Conservation (phyloP, 116 monocot species). For the Posidonia oceanica region DNA sequence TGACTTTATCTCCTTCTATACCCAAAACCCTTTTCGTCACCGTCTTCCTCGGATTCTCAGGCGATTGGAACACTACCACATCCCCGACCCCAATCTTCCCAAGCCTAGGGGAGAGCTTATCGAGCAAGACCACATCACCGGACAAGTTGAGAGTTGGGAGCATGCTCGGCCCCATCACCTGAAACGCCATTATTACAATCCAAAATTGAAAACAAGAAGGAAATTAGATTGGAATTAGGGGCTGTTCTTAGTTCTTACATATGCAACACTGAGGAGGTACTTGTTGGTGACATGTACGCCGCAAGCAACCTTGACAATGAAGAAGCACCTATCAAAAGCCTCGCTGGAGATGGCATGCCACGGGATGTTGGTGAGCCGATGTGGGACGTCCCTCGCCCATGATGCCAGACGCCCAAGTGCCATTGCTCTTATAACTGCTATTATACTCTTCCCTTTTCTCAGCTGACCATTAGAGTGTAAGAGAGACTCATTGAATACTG, state of each 20-base stretch:
- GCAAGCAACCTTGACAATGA: constrained; percentile 50
- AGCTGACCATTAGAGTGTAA: no score
- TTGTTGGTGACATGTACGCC: constrained; percentile 45
- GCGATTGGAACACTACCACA: constrained; percentile 52
- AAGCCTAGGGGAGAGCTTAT: constrained; percentile 28
- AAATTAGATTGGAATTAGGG: not conserved
- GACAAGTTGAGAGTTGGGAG: constrained; percentile 64
- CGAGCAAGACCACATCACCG: constrained; percentile 67
- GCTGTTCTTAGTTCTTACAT: constrained; percentile 14
- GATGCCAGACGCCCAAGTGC: not conserved
- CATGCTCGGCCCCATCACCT: constrained; percentile 84
- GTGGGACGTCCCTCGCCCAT: constrained; percentile 10
- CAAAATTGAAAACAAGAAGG: not conserved
- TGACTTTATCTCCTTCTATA: constrained; percentile 62
- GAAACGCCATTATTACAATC: not conserved
- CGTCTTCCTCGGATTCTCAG: constrained; percentile 57
- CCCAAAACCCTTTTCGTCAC: constrained; percentile 67
- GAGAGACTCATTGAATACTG: no score
- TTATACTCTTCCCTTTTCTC: no score
- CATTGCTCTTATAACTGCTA: not conserved
- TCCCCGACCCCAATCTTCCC: constrained; percentile 41
- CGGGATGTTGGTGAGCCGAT: constrained; percentile 25
- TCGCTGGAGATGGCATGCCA: constrained; percentile 40
- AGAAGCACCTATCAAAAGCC: constrained; percentile 25
- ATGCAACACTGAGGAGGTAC: constrained; percentile 37